phyloP scores from a whole-genome alignment of 257 asterid species.

The Scutellaria galericulata region DNA sequence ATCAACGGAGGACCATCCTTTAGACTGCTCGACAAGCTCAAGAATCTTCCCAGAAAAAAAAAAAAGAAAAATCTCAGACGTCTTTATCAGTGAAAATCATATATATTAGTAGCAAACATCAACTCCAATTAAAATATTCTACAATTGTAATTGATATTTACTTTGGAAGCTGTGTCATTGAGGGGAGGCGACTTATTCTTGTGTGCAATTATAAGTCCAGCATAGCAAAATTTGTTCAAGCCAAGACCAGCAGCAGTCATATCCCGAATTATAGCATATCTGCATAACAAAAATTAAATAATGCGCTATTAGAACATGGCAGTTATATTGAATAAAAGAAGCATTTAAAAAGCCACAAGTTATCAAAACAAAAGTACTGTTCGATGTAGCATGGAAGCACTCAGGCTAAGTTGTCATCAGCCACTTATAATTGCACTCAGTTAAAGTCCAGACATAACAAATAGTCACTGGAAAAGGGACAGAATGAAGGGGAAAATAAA shows the following conservation, averaged over 20 bases:
- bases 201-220: constrained; percentile 87
- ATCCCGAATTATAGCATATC: constrained; percentile 88
- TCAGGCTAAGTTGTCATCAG: constrained; percentile 2
- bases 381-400: background rate
- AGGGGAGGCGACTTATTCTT: constrained; percentile 63
- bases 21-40: constrained; percentile 97
- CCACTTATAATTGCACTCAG: constrained; percentile 6
- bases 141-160: constrained; percentile 38
- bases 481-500: background rate
- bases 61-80: constrained; percentile 32
- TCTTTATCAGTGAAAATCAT: constrained; percentile 25
- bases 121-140: constrained; percentile 22
- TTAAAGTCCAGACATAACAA: constrained; percentile 11
- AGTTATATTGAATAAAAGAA: constrained; percentile 22
- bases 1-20: constrained; percentile 97
- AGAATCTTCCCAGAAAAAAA: constrained; percentile 64
- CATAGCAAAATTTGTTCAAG: constrained; percentile 87
- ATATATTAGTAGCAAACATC: constrained; percentile 21
- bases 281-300: constrained; percentile 41
- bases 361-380: background rate
- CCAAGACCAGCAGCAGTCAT: constrained; percentile 99
- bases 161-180: constrained; percentile 71
- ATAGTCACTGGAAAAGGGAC: constrained; percentile 14
- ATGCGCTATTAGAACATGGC: constrained; percentile 12
- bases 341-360: constrained; percentile 11